phyloP scores from a whole-genome alignment of 768 basidiomycete genomes.

The Dioszegia aurantiaca region DNA sequence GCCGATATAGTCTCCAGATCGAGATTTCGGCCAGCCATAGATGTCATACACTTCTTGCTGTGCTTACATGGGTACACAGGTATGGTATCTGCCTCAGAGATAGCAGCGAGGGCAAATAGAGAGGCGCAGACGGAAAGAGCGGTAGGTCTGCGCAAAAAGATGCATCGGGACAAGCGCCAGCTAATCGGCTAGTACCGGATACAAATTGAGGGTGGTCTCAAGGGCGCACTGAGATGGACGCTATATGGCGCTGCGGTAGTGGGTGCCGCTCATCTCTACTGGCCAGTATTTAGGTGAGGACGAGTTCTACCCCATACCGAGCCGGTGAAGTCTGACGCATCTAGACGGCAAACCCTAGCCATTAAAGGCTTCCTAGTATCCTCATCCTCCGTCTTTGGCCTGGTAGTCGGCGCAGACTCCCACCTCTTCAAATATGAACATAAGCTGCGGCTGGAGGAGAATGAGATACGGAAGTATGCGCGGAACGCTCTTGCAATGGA shows the following conservation, averaged over 20 bases:
- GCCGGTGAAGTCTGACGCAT: too few relatives aligned
- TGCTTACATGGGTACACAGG: neutral
- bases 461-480: conserved; percentile 68
- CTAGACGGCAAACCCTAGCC: conserved; percentile 73
- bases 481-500: conserved; percentile 69
- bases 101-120: conserved; percentile 20
- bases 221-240: conserved; percentile 48
- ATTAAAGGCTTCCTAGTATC: conserved; percentile 77
- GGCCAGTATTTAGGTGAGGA: conserved; percentile 47
- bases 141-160: conserved; percentile 14
- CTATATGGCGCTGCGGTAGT: conserved; percentile 40
- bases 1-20: too few relatives aligned
- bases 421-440: conserved; percentile 72
- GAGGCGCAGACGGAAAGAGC: conserved; percentile 47
- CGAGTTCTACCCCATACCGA: neutral
- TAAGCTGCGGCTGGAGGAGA: conserved; percentile 65
- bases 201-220: conserved; percentile 42
- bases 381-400: conserved; percentile 65
- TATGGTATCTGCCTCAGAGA: conserved; percentile 4
- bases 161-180: neutral
- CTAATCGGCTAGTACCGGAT: conserved; percentile 29
- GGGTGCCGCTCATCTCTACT: conserved; percentile 43
- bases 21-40: neutral
- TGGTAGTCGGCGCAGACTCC: conserved; percentile 66
- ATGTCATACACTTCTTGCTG: neutral